Conservation (phyloP, 306 rosid genomes). For the Carpinus viminea region DNA sequence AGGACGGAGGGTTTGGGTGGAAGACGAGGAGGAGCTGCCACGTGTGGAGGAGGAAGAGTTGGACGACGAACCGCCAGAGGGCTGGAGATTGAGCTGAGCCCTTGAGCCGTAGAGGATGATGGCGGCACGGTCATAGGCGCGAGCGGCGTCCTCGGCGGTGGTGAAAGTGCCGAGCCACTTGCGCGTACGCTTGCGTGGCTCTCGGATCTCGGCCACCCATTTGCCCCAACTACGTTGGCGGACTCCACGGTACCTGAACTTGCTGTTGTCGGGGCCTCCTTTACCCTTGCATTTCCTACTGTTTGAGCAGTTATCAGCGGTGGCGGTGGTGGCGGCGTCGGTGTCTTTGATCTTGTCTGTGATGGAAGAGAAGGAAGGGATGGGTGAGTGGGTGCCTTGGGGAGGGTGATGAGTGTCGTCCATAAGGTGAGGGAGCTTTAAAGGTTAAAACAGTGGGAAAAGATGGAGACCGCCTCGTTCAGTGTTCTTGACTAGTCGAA, state of each 20-base stretch:
- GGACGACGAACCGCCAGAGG: slow-evolving; percentile 39
- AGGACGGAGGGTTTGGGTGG: slow-evolving; percentile 68
- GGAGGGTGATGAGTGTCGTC: slow-evolving; percentile 37
- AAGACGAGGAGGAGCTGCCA: slow-evolving; percentile 33
- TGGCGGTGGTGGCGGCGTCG: neutral
- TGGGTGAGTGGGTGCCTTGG: slow-evolving; percentile 33
- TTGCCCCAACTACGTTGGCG: slow-evolving; percentile 97
- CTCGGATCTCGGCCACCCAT: slow-evolving; percentile 99
- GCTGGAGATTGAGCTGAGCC: slow-evolving; percentile 85
- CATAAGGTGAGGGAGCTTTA: slow-evolving; percentile 37
- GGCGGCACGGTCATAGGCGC: slow-evolving; percentile 96
- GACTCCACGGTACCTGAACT: slow-evolving; percentile 87
- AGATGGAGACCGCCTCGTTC: slow-evolving; percentile 69
- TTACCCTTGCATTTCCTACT: slow-evolving; percentile 60
- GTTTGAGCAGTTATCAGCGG: neutral
- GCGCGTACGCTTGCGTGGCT: slow-evolving; percentile 83
- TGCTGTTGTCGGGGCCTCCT: slow-evolving; percentile 96
- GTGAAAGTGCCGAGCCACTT: slow-evolving; percentile 96
- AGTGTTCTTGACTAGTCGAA: slow-evolving; percentile 57
- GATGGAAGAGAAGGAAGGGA: slow-evolving; percentile 32
- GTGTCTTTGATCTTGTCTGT: slow-evolving; percentile 18
- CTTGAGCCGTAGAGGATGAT: slow-evolving; percentile 77
- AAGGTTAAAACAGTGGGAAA: slow-evolving; percentile 20
- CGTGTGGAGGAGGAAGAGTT: slow-evolving; percentile 35
- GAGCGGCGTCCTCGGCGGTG: slow-evolving; percentile 93